Conservation (phyloP, 805 yeast species). For the Cyberlindnera petersonii region DNA sequence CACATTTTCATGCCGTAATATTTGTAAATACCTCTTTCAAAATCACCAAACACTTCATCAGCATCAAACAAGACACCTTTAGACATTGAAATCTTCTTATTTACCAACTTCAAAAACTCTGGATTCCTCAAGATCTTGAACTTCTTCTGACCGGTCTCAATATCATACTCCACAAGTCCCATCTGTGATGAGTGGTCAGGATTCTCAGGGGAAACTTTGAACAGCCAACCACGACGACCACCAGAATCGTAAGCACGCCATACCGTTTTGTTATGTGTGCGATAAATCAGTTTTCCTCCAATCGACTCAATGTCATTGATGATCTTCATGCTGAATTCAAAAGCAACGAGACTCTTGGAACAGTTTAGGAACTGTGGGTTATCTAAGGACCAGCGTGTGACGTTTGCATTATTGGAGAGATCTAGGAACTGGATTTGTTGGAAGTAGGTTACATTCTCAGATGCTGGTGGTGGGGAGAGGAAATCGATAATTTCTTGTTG, state of each 20-base stretch:
- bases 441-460: slow-evolving; percentile 10
- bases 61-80: slow-evolving; percentile 35
- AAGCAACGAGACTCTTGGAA: slow-evolving; percentile 49
- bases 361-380: slow-evolving; percentile 41
- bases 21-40: slow-evolving; percentile 43
- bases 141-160: slow-evolving; percentile 59
- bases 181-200: slow-evolving; percentile 31
- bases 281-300: slow-evolving; percentile 25
- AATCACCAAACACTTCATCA: slow-evolving; percentile 37
- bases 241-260: slow-evolving; percentile 34
- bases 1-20: slow-evolving; percentile 39
- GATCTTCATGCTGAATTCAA: slow-evolving; percentile 63
- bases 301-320: slow-evolving; percentile 42
- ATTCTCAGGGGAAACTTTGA: slow-evolving; percentile 37
- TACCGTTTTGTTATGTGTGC: slow-evolving; percentile 24
- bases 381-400: slow-evolving; percentile 59
- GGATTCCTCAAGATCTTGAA: slow-evolving; percentile 37
- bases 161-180: slow-evolving; percentile 53
- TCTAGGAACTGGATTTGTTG: slow-evolving; percentile 55
- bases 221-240: slow-evolving; percentile 83
- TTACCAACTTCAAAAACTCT: slow-evolving; percentile 36
- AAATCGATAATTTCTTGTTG: slow-evolving; percentile 33
- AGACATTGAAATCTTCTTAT: slow-evolving; percentile 34
- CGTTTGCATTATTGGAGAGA: slow-evolving; percentile 55
- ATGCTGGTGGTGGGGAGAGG: slow-evolving; percentile 25